Base-by-base conservation (phyloP, 75 land plant species). In the Cryptomeria japonica region DNA sequence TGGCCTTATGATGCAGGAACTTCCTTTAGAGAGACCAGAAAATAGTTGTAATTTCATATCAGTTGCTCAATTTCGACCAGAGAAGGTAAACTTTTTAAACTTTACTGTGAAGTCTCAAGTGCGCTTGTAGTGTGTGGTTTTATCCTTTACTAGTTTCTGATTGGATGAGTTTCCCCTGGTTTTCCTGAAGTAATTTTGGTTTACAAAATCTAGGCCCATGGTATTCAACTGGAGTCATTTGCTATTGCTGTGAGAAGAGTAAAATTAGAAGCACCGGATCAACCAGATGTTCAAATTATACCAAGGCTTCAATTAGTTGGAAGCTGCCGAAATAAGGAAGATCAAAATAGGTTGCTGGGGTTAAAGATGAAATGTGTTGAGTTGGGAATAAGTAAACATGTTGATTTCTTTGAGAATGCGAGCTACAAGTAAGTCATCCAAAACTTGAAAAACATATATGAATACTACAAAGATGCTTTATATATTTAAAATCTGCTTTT, bases 31-130 rank as follows among this genome's bases (percentile, higher is more conserved):
- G 90, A 95, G 97, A 88, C 58, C 93, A 42, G 41, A 12, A 22
- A 56, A 64, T n/a, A 25, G 85, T 18, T 88, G 88, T 84, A 91
- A 53, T 56, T 93, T 98, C 61, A 94, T 98, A 8, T 98, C 99
- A 76, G 99, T 98, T 85, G 97, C 99, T 87, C 99, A 98, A 88
- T 98, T 98, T 90, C 99, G 99, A 82, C 99, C 99, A 80, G 99
- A 98, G 89, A 98, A 98, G 99, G 99, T 98, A 87, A 42, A 12
- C 49, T 37, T 37, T 53, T 25, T 1, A 79, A 87, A 1, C 38
- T 83, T 22, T 87, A 18, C 55, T 49, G 18, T n/a, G 13, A 47
- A 32, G n/a, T 51, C 55, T 46, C 34, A 36, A 37, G 7, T 28
- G 42, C 55, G 36, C 55, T 77, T 32, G 38, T 44, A 76, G 31